A percentile compares a stretch with the other conserved stretches of the same genome.
phyloP scores from a whole-genome alignment of 1,139 yeast species.

The Torulaspora pretoriensis region DNA sequence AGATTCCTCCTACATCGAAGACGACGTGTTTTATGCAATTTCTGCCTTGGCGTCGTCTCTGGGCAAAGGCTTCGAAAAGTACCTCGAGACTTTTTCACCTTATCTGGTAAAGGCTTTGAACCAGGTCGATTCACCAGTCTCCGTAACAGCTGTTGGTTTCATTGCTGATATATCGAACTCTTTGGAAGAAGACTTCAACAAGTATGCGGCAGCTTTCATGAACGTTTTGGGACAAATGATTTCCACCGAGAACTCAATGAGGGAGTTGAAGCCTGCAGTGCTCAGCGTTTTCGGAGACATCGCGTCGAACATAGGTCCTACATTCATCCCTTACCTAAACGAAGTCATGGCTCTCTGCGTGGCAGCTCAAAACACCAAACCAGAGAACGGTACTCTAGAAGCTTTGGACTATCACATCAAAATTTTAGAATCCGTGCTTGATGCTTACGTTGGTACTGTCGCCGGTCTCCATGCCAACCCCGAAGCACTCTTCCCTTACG shows the following conservation, averaged over 20 bases:
- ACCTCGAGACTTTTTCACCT: slow-evolving; percentile 80
- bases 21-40: slow-evolving; percentile 87
- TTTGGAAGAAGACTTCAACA: slow-evolving; percentile 65
- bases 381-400: slow-evolving; percentile 62
- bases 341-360: slow-evolving; percentile 65
- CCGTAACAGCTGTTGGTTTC: slow-evolving; percentile 87
- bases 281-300: slow-evolving; percentile 96
- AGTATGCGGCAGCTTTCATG: slow-evolving; percentile 80
- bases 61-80: slow-evolving; percentile 64
- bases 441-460: slow-evolving; percentile 91
- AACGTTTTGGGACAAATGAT: slow-evolving; percentile 70
- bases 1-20: slow-evolving; percentile 80
- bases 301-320: slow-evolving; percentile 79
- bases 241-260: slow-evolving; percentile 60
- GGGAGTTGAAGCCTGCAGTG: slow-evolving; percentile 81
- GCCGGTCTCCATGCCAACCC: slow-evolving; percentile 77
- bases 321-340: slow-evolving; percentile 68
- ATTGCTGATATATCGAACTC: slow-evolving; percentile 98
- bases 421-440: slow-evolving; percentile 82
- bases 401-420: slow-evolving; percentile 69
- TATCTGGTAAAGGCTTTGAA: slow-evolving; percentile 71
- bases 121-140: slow-evolving; percentile 77
- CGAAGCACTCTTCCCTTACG: slow-evolving; percentile 58
- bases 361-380: slow-evolving; percentile 42
- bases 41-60: slow-evolving; percentile 84